These are phyloP conservation scores for Abelmoschus esculentus DNA, from an alignment of 345 rosid genomes.

Conservation along the genomic window DNA sequence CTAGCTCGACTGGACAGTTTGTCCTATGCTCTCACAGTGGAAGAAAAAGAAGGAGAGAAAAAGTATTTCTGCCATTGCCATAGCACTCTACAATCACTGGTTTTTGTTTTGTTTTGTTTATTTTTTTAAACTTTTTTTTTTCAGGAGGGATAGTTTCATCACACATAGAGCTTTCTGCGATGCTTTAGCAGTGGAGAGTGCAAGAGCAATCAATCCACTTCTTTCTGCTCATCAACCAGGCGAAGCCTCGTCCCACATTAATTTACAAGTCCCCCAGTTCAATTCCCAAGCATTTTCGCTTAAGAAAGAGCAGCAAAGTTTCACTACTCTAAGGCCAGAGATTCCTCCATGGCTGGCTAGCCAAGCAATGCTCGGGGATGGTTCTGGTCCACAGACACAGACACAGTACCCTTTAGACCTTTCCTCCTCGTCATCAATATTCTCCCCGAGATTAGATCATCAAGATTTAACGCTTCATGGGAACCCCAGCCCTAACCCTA, in stretches of 20 bases:
- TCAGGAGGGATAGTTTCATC: conserved; percentile 91
- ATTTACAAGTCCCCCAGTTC: conserved; percentile 13
- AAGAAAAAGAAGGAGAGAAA: conserved; percentile 11
- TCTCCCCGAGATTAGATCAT: conserved; percentile 11
- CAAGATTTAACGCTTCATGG: conserved; percentile 14
- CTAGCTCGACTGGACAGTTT: conserved; percentile 28
- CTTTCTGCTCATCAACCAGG: neutral
- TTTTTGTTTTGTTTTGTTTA: conserved; percentile 13
- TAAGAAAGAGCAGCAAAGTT: conserved; percentile 14
- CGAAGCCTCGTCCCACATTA: conserved; percentile 14
- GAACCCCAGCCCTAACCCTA: conserved; percentile 7
- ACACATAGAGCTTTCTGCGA: conserved; percentile 98
- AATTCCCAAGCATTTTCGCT: conserved; percentile 13
- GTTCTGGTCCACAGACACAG: conserved; percentile 13
- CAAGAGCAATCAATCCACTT: conserved; percentile 28
- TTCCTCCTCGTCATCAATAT: conserved; percentile 17
- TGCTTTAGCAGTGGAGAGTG: conserved; percentile 79
- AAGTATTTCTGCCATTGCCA: conserved; percentile 23
- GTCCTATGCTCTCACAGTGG: conserved; percentile 19
- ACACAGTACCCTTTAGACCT: neutral
- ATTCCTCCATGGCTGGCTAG: conserved; percentile 17
- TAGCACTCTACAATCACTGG: conserved; percentile 6
- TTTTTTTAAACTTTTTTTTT: neutral
- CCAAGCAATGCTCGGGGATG: conserved; percentile 5
- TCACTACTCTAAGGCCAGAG: neutral